Conservation (phyloP, 352 stramenopile species). For the Phytophthora meadii region DNA sequence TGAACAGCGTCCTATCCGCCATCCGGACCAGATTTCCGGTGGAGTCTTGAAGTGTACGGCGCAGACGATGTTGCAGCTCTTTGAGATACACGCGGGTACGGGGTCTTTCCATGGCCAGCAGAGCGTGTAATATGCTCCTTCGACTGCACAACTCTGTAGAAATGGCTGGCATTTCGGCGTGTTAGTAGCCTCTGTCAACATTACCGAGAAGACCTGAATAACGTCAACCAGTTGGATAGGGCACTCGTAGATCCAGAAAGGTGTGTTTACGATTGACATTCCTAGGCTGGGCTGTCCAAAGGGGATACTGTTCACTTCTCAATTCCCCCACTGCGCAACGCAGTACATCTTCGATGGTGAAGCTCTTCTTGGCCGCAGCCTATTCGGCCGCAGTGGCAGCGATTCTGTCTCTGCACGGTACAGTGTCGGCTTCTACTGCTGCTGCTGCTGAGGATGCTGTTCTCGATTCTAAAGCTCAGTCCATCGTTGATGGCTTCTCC, state of each 20-base stretch:
- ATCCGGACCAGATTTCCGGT: background rate
- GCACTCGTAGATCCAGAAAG: slow-evolving; percentile 6
- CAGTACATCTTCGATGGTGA: slow-evolving; percentile 26
- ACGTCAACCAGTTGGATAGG: slow-evolving; percentile 22
- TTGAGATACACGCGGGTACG: slow-evolving; percentile 13
- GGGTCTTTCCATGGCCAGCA: slow-evolving; percentile 8
- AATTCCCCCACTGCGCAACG: slow-evolving; percentile 22
- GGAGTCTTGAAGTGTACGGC: slow-evolving; percentile 7
- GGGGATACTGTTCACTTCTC: slow-evolving; percentile 17
- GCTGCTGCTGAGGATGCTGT: slow-evolving; percentile 7
- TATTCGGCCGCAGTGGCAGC: slow-evolving; percentile 5
- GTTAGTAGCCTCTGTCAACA: slow-evolving; percentile 1
- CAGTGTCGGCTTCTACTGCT: slow-evolving; percentile 11
- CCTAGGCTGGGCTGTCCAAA: slow-evolving; percentile 1
- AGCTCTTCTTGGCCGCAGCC: slow-evolving; percentile 16
- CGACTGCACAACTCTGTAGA: slow-evolving; percentile 19
- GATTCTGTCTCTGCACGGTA: slow-evolving; percentile 7
- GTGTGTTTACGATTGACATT: slow-evolving; percentile 13
- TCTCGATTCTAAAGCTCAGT: slow-evolving; percentile 23
- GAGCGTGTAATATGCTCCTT: slow-evolving; percentile 8
- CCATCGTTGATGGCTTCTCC: slow-evolving; percentile 32
- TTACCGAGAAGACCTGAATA: background rate
- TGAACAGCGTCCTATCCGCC: slow-evolving; percentile 19
- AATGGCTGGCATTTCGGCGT: slow-evolving; percentile 17
- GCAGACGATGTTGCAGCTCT: slow-evolving; percentile 3